Percentiles rank a stretch among this genome's conserved stretches.
Evolutionary conservation across 106 monocot genomes (phyloP).

Genomic region (Narthecium ossifragum): DNA sequence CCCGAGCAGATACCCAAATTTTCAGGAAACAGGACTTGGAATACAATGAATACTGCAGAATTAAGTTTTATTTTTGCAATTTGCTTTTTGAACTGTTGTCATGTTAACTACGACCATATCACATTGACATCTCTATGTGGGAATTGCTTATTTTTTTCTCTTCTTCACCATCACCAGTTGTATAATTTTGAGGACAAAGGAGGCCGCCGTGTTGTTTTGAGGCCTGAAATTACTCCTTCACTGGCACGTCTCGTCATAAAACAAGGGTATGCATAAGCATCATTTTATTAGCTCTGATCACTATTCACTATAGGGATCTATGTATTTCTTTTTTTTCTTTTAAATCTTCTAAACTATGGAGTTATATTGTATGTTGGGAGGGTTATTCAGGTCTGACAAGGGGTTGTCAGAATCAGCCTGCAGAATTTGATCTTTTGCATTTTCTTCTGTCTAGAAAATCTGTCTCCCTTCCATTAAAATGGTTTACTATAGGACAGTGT

Average conservation of each 20-base stretch:
- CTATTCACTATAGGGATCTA: too few relatives aligned
- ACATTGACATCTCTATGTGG: too few relatives aligned
- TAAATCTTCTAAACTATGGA: not conserved
- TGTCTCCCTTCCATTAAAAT: conserved; percentile 87
- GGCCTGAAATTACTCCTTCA: conserved; percentile 98
- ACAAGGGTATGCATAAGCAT: conserved; percentile 51
- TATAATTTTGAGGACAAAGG: conserved; percentile 99
- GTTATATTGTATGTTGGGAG: not conserved
- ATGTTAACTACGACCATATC: too few relatives aligned
- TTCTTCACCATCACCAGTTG: conserved; percentile 44
- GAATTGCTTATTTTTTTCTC: not conserved
- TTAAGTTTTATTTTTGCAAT: too few relatives aligned
- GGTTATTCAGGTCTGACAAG: not conserved
- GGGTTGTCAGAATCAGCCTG: not conserved
- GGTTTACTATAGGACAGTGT: conserved; percentile 99
- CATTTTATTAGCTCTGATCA: not conserved
- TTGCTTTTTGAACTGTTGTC: too few relatives aligned
- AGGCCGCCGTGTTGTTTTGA: conserved; percentile 91
- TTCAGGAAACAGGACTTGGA: too few relatives aligned
- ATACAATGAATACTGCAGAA: too few relatives aligned
- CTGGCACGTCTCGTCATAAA: conserved; percentile 96
- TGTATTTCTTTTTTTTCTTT: not conserved
- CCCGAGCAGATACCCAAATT: too few relatives aligned
- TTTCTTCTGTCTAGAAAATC: conserved; percentile 78
- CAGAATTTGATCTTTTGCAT: conserved; percentile 18